phyloP scores from a whole-genome alignment of 164 flowering plant genomes.

The Umbellularia californica region DNA sequence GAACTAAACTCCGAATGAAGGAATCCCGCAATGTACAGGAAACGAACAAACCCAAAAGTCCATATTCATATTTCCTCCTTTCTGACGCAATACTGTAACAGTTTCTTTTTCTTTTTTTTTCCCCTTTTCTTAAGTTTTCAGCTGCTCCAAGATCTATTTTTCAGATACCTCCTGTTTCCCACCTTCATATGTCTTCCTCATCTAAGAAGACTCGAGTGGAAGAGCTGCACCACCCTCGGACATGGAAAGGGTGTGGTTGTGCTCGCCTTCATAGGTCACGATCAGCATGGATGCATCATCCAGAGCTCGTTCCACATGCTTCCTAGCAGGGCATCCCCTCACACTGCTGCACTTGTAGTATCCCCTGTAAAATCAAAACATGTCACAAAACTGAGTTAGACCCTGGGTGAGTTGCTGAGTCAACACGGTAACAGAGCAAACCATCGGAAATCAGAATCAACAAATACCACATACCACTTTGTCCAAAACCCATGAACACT shows the following conservation, averaged over 20 bases:
- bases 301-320: slow-evolving; percentile 84
- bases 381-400: neutral
- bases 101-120: neutral
- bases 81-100: neutral
- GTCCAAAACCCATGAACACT: too few relatives aligned
- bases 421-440: neutral
- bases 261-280: slow-evolving; percentile 93
- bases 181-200: too few relatives aligned
- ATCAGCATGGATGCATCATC: slow-evolving; percentile 85
- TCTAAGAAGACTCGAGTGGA: slow-evolving; percentile 4
- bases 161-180: neutral
- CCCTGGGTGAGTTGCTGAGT: neutral
- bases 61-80: neutral
- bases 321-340: slow-evolving; percentile 88
- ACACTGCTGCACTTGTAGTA: slow-evolving; percentile 95
- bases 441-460: too few relatives aligned
- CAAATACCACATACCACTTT: too few relatives aligned
- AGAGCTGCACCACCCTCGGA: slow-evolving; percentile 28
- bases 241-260: slow-evolving; percentile 58
- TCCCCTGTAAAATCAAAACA: slow-evolving; percentile 49
- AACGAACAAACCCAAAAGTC: slow-evolving; percentile 6
- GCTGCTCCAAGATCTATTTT: neutral
- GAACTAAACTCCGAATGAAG: neutral
- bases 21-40: slow-evolving; percentile 20
- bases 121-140: neutral